phyloP scores from a whole-genome alignment of 1,284 basidiomycete genomes.

The Anthracocystis panici-leucophaei region DNA sequence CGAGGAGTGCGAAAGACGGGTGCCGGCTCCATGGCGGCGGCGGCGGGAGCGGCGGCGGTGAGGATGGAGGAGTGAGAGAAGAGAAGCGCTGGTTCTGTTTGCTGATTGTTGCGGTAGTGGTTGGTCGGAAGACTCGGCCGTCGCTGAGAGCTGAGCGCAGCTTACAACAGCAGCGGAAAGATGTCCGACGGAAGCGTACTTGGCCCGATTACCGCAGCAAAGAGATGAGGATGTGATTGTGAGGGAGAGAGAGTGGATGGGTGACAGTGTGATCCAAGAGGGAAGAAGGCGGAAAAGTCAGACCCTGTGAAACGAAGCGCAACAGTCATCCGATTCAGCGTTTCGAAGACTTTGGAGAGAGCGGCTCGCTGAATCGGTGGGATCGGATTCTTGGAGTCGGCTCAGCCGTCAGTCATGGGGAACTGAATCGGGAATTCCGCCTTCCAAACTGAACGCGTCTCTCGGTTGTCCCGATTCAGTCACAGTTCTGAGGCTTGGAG shows the following conservation, averaged over 20 bases:
- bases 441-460: not conserved
- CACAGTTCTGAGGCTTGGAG: not conserved
- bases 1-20: constrained; percentile 54
- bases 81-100: not conserved
- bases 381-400: not conserved
- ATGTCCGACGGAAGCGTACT: not conserved
- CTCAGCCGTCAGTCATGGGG: not conserved
- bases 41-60: not conserved
- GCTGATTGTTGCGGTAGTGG: not conserved
- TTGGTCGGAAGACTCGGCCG: not conserved
- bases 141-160: not conserved
- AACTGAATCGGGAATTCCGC: constrained; percentile 8
- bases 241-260: not conserved
- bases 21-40: constrained; percentile 52
- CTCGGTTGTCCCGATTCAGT: constrained; percentile 7
- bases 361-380: not conserved
- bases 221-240: not conserved
- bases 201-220: too few relatives aligned
- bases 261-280: not conserved
- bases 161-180: not conserved
- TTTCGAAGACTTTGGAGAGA: not conserved
- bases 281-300: not conserved
- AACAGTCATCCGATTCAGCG: not conserved
- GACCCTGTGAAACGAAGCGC: not conserved
- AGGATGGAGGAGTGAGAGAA: not conserved